Evolutionary conservation across 305 asterid genomes (phyloP), one percentile per base, ranked within the genome.

Genomic region (Rubia occidens): DNA sequence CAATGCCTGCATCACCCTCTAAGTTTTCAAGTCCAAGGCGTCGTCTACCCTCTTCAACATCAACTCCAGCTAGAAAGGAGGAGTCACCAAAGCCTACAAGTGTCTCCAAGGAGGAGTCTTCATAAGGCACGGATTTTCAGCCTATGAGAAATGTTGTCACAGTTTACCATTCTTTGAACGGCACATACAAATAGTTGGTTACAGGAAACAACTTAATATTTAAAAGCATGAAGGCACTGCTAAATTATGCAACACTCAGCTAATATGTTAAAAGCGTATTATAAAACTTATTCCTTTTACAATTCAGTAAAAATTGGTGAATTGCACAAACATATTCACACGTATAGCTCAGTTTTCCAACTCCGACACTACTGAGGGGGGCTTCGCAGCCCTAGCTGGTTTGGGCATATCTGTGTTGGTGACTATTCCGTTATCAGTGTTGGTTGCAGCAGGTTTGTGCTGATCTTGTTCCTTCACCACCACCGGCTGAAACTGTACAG

Each of bases 21-120:
- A 84, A 75, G 71, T 82, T 88, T 71, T 83, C 98, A 62, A 89
- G 91, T 78, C 98, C 98, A 69, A 87, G 98, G 80, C 83, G 86
- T 66, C 86, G 98, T 42, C 82, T 79, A 77, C 82, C 96, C 18
- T 29, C 98, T 69, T 88, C 96, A 47, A 74, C 85, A 42, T 45
- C 73, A 61, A 54, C 72, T 43, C 61, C 77, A 11, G 74, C 79
- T 14, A 74, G 64, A 45, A 54, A 39, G 3, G 62, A 24, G 64
- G 79, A 82, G 43, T 81, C 93, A 51, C 91, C 95, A 13, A 82
- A 84, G 67, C 86, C 17, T 49, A 49, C 55, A 4, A 49, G 55
- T 49, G 18, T 5, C 24, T 51, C 58, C 9, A 51, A 51, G 24
- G 80, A 78, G 68, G 77, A 83, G 74, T 82, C 95, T 21, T 90